phyloP scores from a whole-genome alignment of 306 rosid species.

The Lathyrus tuberosus region DNA sequence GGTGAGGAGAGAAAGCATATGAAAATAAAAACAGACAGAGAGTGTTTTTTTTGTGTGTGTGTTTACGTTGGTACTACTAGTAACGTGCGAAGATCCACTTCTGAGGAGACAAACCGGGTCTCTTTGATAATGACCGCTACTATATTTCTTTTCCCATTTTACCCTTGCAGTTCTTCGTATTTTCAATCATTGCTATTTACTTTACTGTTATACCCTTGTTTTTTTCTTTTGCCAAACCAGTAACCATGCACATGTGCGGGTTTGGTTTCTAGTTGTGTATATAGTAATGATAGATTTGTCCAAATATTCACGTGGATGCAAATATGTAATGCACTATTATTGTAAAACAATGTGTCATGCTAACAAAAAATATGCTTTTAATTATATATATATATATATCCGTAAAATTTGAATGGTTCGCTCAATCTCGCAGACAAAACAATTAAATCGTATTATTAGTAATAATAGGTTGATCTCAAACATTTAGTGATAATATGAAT shows the following conservation, averaged over 20 bases:
- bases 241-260: slow-evolving; percentile 23
- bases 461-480: too few relatives aligned
- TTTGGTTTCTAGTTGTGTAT: slow-evolving; percentile 6
- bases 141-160: slow-evolving; percentile 40
- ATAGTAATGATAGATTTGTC: too few relatives aligned
- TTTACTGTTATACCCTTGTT: slow-evolving; percentile 16
- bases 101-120: slow-evolving; percentile 85
- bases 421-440: too few relatives aligned
- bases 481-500: too few relatives aligned
- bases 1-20: slow-evolving; percentile 58
- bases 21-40: slow-evolving; percentile 21
- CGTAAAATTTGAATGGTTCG: too few relatives aligned
- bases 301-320: slow-evolving; percentile 7
- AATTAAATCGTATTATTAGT: too few relatives aligned
- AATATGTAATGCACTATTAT: background rate
- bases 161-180: slow-evolving; percentile 30
- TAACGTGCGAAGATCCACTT: slow-evolving; percentile 87
- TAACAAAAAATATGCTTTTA: too few relatives aligned
- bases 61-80: slow-evolving; percentile 51
- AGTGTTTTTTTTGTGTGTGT: slow-evolving; percentile 13
- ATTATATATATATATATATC: too few relatives aligned
- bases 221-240: background rate
- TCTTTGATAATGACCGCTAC: slow-evolving; percentile 53
- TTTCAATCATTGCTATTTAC: slow-evolving; percentile 6
- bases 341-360: too few relatives aligned